phyloP scores from a whole-genome alignment of 2,329 filamentous ascomycete species.

The Aspergillus udagawae region DNA sequence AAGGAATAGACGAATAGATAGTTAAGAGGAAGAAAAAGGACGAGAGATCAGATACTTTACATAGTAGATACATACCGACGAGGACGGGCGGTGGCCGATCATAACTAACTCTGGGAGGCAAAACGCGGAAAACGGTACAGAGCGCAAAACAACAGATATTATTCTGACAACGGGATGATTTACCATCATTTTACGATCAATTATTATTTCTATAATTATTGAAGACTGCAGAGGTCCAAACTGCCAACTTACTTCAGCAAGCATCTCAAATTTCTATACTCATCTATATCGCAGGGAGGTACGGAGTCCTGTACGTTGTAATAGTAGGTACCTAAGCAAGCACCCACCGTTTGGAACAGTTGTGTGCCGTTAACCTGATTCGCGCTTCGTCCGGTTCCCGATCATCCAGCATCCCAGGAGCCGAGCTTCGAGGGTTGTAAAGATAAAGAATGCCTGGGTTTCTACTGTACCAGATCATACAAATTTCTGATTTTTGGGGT shows the following conservation, averaged over 20 bases:
- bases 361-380: constrained; percentile 20
- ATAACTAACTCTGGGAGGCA: constrained; percentile 21
- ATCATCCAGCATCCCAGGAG: constrained; percentile 10
- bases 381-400: constrained; percentile 16
- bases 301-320: neutral
- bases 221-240: neutral
- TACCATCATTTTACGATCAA: neutral
- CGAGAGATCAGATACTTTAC: constrained; percentile 10
- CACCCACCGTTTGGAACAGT: constrained; percentile 15
- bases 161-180: neutral
- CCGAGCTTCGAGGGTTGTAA: constrained; percentile 4
- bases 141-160: constrained; percentile 8
- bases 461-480: neutral
- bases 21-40: constrained; percentile 11
- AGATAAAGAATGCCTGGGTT: neutral
- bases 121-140: constrained; percentile 7
- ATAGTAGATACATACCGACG: neutral
- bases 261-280: neutral
- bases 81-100: constrained; percentile 20
- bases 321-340: neutral
- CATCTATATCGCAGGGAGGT: neutral
- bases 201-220: constrained; percentile 5
- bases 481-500: neutral
- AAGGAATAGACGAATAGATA: constrained; percentile 6
- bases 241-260: neutral